Evolutionary conservation across 345 rosid genomes (phyloP).

Genomic region (Cardamine chenopodiifolia): DNA sequence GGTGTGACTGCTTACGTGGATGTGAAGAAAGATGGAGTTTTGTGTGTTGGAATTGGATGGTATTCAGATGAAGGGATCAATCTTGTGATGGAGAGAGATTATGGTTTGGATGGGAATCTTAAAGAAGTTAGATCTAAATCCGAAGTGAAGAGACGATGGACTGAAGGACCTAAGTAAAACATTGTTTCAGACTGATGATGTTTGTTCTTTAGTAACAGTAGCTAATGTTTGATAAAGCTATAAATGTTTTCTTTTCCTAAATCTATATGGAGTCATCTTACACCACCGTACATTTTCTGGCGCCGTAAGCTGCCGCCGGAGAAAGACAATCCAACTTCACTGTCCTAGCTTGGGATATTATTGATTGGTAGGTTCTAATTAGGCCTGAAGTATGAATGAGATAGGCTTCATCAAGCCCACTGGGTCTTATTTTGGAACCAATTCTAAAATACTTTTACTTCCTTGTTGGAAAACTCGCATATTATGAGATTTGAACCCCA

Average conservation of each 20-base stretch:
- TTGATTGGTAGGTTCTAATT: not conserved
- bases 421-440: not conserved
- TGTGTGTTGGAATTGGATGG: conserved; percentile 89
- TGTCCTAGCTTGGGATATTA: not conserved
- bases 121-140: conserved; percentile 79
- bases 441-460: not conserved
- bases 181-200: conserved; percentile 22
- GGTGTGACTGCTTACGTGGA: conserved; percentile 80
- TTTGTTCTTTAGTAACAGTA: conserved; percentile 13
- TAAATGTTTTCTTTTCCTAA: not conserved
- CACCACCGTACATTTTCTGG: not conserved
- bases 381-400: conserved; percentile 8
- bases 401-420: conserved; percentile 7
- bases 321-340: not conserved
- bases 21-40: conserved; percentile 68
- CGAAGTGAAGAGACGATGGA: conserved; percentile 85
- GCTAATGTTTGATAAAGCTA: conserved; percentile 8
- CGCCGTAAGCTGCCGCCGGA: not conserved
- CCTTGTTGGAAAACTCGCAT: no score
- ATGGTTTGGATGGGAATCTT: conserved; percentile 77
- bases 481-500: not conserved
- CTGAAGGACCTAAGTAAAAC: conserved; percentile 26
- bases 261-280: not conserved
- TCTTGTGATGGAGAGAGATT: conserved; percentile 91
- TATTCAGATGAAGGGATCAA: conserved; percentile 89